These are phyloP conservation scores for Paecilomyces formosus DNA, from an alignment of 2,329 filamentous ascomycete genomes.

Conservation along the genomic window DNA sequence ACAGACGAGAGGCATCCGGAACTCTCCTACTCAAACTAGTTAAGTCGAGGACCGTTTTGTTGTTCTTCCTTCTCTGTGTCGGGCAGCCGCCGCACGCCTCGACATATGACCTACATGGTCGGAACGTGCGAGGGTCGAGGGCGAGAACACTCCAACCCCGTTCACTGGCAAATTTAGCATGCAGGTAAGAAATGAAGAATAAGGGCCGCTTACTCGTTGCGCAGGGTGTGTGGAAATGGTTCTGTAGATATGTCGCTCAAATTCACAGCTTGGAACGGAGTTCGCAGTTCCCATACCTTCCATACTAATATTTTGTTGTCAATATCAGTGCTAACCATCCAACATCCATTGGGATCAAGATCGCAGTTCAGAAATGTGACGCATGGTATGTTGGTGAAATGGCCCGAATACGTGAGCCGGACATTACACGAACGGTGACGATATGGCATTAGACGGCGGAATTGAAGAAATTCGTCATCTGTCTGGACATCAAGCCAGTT, in stretches of 20 bases:
- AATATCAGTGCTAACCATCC: slow-evolving; percentile 53
- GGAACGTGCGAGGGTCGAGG: slow-evolving; percentile 37
- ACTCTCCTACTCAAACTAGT: slow-evolving; percentile 18
- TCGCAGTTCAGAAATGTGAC: slow-evolving; percentile 53
- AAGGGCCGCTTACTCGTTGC: slow-evolving; percentile 11
- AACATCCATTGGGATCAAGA: slow-evolving; percentile 47
- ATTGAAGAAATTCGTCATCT: slow-evolving; percentile 15
- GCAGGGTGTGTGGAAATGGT: slow-evolving; percentile 18
- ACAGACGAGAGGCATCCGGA: slow-evolving; percentile 20
- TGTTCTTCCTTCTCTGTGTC: slow-evolving; percentile 8
- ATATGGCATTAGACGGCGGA: slow-evolving; percentile 20
- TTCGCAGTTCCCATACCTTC: slow-evolving; percentile 37
- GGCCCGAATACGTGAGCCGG: slow-evolving; percentile 34
- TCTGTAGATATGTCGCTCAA: slow-evolving; percentile 20
- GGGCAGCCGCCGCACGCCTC: slow-evolving; percentile 35
- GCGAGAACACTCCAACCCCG: slow-evolving; percentile 41
- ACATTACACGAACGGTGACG: slow-evolving; percentile 34
- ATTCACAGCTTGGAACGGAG: slow-evolving; percentile 19
- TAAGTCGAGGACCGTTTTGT: slow-evolving; percentile 20
- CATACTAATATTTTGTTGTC: slow-evolving; percentile 43
- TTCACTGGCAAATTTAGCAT: slow-evolving; percentile 12
- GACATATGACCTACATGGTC: slow-evolving; percentile 21
- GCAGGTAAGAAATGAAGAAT: not conserved
- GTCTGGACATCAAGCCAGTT: slow-evolving; percentile 27
- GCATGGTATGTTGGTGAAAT: slow-evolving; percentile 48